These are phyloP conservation scores for Cylindrotheca fusiformis DNA, from an alignment of 108 stramenopile species.

Conservation along the genomic window DNA sequence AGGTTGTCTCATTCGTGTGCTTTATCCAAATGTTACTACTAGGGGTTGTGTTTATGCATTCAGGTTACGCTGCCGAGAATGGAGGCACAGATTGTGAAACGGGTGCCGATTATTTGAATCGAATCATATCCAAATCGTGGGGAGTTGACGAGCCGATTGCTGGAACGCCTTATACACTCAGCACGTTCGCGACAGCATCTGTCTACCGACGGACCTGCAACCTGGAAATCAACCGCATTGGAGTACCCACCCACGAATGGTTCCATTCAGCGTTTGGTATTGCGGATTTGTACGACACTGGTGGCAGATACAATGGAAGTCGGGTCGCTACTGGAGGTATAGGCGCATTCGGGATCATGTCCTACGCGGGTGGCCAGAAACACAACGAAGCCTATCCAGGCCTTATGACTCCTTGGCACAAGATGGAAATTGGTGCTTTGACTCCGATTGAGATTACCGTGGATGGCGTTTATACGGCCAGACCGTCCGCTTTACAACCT, in stretches of 20 bases:
- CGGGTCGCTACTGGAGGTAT: neutral
- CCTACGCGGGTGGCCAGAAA: neutral
- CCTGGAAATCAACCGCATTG: neutral
- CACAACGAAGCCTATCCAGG: conserved; percentile 27
- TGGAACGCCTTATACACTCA: neutral
- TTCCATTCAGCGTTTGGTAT: neutral
- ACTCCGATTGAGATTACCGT: conserved; percentile 35
- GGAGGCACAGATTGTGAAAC: conserved; percentile 44
- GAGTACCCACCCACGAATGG: neutral
- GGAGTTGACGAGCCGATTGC: neutral
- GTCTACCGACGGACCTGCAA: neutral
- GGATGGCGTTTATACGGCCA: conserved; percentile 42
- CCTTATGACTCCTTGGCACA: conserved; percentile 45
- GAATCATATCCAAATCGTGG: conserved; percentile 20
- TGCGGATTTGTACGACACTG: neutral
- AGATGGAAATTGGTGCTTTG: conserved; percentile 50
- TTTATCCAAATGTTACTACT: neutral
- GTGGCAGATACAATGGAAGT: neutral
- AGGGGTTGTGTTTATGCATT: conserved; percentile 31
- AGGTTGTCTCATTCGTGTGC: neutral
- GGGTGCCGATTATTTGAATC: conserved; percentile 8
- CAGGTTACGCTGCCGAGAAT: conserved; percentile 61
- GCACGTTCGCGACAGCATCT: neutral
- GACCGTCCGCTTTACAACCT: conserved; percentile 32
- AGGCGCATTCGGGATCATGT: too few species aligned